Conservation (phyloP, 1,284 basidiomycete genomes). For the Trichosporon sp. region DNA sequence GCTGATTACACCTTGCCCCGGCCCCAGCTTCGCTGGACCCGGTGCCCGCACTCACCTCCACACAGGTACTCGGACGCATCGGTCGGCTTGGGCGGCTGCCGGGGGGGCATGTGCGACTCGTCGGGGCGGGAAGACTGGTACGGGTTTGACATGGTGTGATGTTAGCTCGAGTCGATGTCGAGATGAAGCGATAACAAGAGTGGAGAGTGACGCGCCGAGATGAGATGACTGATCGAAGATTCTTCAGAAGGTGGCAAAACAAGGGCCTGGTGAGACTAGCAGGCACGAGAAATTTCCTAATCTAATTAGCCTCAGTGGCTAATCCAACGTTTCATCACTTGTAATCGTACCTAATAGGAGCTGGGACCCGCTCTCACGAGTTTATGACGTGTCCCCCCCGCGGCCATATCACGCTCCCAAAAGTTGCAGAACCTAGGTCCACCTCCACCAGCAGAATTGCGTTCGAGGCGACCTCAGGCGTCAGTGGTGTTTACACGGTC, state of each 20-base stretch:
- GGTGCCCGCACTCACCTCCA: conserved; percentile 67
- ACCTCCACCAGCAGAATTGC: conserved; percentile 9
- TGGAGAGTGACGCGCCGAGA: not conserved
- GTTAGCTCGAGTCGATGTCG: no score
- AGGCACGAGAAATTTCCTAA: not conserved
- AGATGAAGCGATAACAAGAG: not conserved
- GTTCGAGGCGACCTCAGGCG: not conserved
- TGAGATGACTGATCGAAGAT: conserved; percentile 3
- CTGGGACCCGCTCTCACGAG: no score
- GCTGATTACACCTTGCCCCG: not conserved
- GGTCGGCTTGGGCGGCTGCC: conserved; percentile 30
- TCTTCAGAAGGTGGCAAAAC: conserved; percentile 1
- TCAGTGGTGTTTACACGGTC: not conserved
- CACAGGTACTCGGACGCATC: conserved; percentile 83
- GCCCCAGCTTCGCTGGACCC: not conserved
- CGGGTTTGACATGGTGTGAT: conserved; percentile 39
- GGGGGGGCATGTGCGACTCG: conserved; percentile 30
- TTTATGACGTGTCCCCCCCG: not conserved
- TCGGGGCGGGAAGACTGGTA: conserved; percentile 30
- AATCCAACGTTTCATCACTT: no score
- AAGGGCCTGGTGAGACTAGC: no score
- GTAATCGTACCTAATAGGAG: no score
- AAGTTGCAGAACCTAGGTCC: conserved; percentile 7
- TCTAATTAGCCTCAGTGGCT: not conserved
- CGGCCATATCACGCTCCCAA: not conserved